A percentile compares a stretch with the other conserved stretches of the same genome.
Conservation (phyloP, 805 yeast genomes). For the Tetrapisispora arboricola region DNA sequence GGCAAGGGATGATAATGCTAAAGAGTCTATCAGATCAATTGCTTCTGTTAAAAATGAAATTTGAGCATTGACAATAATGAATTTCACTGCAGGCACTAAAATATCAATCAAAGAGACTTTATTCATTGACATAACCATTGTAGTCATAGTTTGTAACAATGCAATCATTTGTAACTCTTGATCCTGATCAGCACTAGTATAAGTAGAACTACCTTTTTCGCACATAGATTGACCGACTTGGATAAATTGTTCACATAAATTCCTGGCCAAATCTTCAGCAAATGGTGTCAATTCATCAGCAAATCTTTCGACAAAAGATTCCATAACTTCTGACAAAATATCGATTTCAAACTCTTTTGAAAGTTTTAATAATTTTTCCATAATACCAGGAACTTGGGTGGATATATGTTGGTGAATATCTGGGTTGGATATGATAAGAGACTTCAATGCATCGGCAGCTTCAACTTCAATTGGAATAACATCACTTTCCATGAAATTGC, state of each 20-base stretch:
- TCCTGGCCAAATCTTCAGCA: slow-evolving; percentile 54
- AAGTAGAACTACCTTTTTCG: slow-evolving; percentile 33
- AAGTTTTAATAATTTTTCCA: slow-evolving; percentile 66
- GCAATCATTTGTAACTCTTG: slow-evolving; percentile 64
- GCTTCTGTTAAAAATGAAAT: slow-evolving; percentile 52
- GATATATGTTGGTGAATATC: slow-evolving; percentile 59
- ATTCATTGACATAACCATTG: slow-evolving; percentile 61
- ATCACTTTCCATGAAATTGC: slow-evolving; percentile 34
- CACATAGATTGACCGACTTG: slow-evolving; percentile 45
- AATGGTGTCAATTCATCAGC: slow-evolving; percentile 84
- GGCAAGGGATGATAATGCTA: slow-evolving; percentile 39
- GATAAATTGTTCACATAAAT: slow-evolving; percentile 52
- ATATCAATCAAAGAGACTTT: slow-evolving; percentile 43
- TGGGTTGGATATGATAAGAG: slow-evolving; percentile 56
- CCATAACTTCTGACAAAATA: slow-evolving; percentile 82
- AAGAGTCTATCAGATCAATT: slow-evolving; percentile 52
- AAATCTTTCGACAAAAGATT: slow-evolving; percentile 83
- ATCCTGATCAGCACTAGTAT: slow-evolving; percentile 38
- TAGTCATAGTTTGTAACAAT: slow-evolving; percentile 58
- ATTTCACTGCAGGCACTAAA: slow-evolving; percentile 48
- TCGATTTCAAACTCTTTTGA: slow-evolving; percentile 81
- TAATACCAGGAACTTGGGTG: slow-evolving; percentile 63
- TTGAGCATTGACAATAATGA: slow-evolving; percentile 48
- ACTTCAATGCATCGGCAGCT: slow-evolving; percentile 80
- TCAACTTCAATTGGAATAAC: slow-evolving; percentile 71